Conservation (phyloP, 2,329 filamentous ascomycete genomes). For the Thielaviopsis populi region DNA sequence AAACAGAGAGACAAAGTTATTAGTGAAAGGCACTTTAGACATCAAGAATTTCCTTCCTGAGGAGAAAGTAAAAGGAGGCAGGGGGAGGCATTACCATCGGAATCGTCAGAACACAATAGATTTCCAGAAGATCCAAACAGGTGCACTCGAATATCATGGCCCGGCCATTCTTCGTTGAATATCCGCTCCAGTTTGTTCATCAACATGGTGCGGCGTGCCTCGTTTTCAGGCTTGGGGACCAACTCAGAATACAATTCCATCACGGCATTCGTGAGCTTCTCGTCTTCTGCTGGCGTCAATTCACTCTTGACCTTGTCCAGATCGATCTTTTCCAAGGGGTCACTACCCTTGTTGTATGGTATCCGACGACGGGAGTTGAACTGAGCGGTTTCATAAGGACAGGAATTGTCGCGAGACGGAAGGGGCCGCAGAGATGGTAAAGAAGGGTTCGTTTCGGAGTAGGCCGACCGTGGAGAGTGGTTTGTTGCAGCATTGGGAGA, state of each 20-base stretch:
- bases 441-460: conserved; percentile 71
- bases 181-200: conserved; percentile 79
- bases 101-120: conserved; percentile 83
- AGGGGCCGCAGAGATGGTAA: conserved; percentile 53
- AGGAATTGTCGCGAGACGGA: conserved; percentile 45
- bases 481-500: conserved; percentile 64
- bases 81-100: conserved; percentile 53
- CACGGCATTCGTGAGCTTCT: conserved; percentile 67
- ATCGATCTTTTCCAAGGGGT: conserved; percentile 57
- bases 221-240: conserved; percentile 66
- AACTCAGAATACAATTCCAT: conserved; percentile 70
- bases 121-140: conserved; percentile 98
- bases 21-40: no score
- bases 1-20: neutral
- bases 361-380: conserved; percentile 72
- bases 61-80: neutral
- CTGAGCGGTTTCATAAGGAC: conserved; percentile 79
- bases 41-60: neutral
- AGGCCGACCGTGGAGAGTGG: conserved; percentile 78
- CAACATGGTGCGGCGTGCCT: conserved; percentile 57
- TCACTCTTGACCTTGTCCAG: conserved; percentile 56
- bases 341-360: conserved; percentile 78
- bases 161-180: conserved; percentile 83
- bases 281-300: conserved; percentile 57
- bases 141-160: conserved; percentile 74